Percentiles rank a stretch among this genome's conserved stretches.
phyloP scores from a whole-genome alignment of 192 early-diverging fungal species.

The Linnemannia exigua region DNA sequence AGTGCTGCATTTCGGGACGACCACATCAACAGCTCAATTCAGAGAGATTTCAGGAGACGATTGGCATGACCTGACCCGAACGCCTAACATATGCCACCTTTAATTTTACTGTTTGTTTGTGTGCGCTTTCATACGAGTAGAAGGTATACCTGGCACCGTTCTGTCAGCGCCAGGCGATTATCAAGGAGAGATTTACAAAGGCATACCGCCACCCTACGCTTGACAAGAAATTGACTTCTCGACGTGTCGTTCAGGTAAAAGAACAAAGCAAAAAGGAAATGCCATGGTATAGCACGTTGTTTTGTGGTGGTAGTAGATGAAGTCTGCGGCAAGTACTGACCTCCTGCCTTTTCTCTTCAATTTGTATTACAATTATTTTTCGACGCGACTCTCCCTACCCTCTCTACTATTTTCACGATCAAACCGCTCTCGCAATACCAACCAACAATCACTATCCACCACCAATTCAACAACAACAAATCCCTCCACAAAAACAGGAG shows the following conservation, averaged over 20 bases:
- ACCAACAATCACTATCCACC: background rate
- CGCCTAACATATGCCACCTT: background rate
- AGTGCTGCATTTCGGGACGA: background rate
- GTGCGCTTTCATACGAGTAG: constrained; percentile 53
- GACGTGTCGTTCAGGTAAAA: constrained; percentile 77
- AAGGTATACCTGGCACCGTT: constrained; percentile 82
- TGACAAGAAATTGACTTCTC: constrained; percentile 84
- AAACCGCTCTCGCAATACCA: no score
- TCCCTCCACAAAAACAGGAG: constrained; percentile 72
- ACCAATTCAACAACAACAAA: background rate
- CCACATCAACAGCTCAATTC: background rate
- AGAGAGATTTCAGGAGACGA: background rate
- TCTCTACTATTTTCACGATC: no score
- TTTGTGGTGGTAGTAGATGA: no score
- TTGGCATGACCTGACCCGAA: background rate
- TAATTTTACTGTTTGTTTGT: background rate
- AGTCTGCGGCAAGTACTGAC: no score
- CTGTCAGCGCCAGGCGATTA: constrained; percentile 72
- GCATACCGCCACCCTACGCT: constrained; percentile 92
- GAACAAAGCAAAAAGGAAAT: background rate
- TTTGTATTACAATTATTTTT: no score
- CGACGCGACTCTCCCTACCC: no score
- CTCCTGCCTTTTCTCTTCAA: no score
- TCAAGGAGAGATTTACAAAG: constrained; percentile 96
- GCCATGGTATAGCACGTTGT: no score